Conservation (phyloP, 805 yeast species). For the Brettanomyces custersianus region DNA sequence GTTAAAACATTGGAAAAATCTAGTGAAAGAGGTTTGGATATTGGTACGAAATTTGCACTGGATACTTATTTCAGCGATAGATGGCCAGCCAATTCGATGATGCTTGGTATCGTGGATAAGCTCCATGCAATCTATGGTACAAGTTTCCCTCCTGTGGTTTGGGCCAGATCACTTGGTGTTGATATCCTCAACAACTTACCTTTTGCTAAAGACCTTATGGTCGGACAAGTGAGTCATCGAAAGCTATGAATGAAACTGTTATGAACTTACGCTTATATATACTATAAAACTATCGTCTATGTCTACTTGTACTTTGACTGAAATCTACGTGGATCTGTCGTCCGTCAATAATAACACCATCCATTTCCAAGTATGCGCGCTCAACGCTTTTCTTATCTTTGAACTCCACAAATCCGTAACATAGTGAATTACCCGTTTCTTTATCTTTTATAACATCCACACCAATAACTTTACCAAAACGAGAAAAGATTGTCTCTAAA, state of each 20-base stretch:
- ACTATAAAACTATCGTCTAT: not conserved
- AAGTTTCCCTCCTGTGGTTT: constrained; percentile 65
- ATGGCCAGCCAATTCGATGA: constrained; percentile 68
- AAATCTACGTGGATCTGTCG: constrained; percentile 58
- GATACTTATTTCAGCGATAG: constrained; percentile 85
- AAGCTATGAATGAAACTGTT: not conserved
- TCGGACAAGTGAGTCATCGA: constrained; percentile 34
- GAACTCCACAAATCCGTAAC: constrained; percentile 60
- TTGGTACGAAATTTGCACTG: constrained; percentile 71
- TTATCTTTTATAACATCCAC: constrained; percentile 45
- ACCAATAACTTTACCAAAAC: constrained; percentile 47
- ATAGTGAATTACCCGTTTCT: constrained; percentile 38
- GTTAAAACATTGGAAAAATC: constrained; percentile 65
- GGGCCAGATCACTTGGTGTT: constrained; percentile 68
- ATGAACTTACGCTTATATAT: not conserved
- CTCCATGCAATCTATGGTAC: constrained; percentile 80
- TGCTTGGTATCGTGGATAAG: constrained; percentile 86
- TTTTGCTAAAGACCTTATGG: constrained; percentile 61
- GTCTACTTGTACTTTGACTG: constrained; percentile 40
- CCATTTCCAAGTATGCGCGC: constrained; percentile 53
- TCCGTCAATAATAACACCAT: constrained; percentile 56
- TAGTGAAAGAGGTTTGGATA: constrained; percentile 70
- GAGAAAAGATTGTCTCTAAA: constrained; percentile 43
- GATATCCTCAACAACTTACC: constrained; percentile 54
- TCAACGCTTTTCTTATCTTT: constrained; percentile 42